These are phyloP conservation scores for Exophiala oligosperma DNA, from an alignment of 2,329 filamentous ascomycete species.

Conservation along the genomic window DNA sequence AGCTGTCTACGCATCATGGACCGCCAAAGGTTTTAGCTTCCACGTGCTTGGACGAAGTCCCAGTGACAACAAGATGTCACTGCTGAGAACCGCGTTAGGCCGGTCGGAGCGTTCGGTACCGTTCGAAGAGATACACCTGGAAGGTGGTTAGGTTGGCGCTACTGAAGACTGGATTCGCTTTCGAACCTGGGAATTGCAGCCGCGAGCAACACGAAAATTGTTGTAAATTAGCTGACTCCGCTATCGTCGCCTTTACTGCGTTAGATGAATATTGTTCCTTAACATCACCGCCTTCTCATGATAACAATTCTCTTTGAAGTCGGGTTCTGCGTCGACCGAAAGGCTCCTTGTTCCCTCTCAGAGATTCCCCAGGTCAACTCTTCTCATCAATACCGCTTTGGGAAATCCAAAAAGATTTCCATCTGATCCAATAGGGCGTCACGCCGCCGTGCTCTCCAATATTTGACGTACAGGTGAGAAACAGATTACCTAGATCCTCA, in stretches of 20 bases:
- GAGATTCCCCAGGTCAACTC: no score
- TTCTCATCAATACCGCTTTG: no score
- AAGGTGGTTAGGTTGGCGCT: not conserved
- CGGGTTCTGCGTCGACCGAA: no score
- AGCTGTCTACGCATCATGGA: not conserved
- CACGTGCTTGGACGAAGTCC: not conserved
- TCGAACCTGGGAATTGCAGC: not conserved
- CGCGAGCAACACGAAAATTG: not conserved
- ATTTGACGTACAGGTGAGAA: no score
- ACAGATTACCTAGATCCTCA: no score
- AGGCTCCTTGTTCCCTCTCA: no score
- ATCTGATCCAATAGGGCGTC: no score
- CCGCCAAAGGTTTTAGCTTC: not conserved
- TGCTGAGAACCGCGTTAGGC: not conserved
- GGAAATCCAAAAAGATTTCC: no score
- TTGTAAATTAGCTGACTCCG: not conserved
- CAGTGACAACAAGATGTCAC: not conserved
- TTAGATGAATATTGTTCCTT: no score
- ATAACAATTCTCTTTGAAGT: no score
- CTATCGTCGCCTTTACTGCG: not conserved
- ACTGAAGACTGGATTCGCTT: not conserved
- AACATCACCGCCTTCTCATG: no score
- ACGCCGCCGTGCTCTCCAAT: no score
- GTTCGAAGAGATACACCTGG: not conserved
- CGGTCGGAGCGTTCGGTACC: not conserved